Conservation (phyloP, 73 alveolate species). For the Tetrahymena borealis region DNA sequence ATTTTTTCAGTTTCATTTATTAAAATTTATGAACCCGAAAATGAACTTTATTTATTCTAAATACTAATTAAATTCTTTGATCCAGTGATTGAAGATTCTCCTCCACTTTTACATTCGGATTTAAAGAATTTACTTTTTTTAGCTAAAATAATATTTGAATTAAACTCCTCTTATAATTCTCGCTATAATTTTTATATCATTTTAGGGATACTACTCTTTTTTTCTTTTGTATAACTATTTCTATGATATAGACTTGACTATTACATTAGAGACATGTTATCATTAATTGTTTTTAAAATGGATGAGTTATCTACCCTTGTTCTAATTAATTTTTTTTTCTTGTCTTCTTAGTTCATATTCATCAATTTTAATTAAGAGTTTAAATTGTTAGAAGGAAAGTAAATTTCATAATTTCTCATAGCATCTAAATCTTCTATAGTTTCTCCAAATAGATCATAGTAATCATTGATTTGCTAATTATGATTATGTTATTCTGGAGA, state of each 20-base stretch:
- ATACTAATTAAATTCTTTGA: too few relatives aligned
- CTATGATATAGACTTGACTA: too few relatives aligned
- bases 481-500: too few relatives aligned
- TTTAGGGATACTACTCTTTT: neutral
- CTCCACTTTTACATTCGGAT: neutral
- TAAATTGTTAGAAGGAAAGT: neutral
- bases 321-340: neutral
- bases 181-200: neutral
- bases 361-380: neutral
- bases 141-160: neutral
- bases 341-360: neutral
- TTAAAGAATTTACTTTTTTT: neutral
- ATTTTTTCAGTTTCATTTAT: too few relatives aligned
- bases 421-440: neutral
- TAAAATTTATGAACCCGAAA: too few relatives aligned
- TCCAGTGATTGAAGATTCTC: too few relatives aligned
- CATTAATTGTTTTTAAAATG: neutral
- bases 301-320: neutral
- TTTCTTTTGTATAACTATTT: neutral
- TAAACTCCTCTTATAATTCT: neutral
- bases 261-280: too few relatives aligned
- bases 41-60: too few relatives aligned
- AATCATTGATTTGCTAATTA: too few relatives aligned
- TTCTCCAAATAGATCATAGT: neutral
- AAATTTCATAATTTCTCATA: neutral